Evolutionary conservation across 768 basidiomycete genomes (phyloP), one percentile per base, ranked within the genome.

Genomic region (Lactifluus volemus): DNA sequence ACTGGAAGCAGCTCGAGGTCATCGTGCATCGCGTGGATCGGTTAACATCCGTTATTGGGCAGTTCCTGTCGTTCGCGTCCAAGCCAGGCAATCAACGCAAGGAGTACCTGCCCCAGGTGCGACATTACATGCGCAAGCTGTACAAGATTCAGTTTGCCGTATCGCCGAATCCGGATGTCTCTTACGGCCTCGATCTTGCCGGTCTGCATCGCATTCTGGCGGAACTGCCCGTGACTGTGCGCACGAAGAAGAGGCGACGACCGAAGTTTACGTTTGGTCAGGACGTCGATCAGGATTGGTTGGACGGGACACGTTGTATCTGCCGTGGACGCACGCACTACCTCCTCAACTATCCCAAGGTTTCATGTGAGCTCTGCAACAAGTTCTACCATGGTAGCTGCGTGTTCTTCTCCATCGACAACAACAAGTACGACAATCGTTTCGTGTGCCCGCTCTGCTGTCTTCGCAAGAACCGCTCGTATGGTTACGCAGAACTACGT

Each of bases 61-160:
- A 88, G 70, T 92, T 93, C 73, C 72, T 92, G 57, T 78, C 85
- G 3, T 90, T 81, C 66, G 86, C 86, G 14, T 82, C 84, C 1
- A 81, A 84, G 66, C 78, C 81, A 36, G 78, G 78, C 39, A 87
- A 91, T 61, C 89, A 89, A 68, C 82, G 84, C n/a, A 74, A 78
- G 4, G 87, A 89, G 58, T 87, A 85, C 67, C 84, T 92, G 44
- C 81, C 85, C 15, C 90, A 91, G 71, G 89, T 92, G 12, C 83
- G 90, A 36, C 91, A 93, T 71, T 92, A 86, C 70, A 91, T 93
- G 89, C 85, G 90, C 65, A 93, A 93, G 74, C 75, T 92, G 15
- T 92, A 85, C 77, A 87, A 85, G 74, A 88, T 93, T 55, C 90
- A 92, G 72, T 92, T 93, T 68, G 85, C 86, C n/a, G 86, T 93